These are phyloP conservation scores for Pulveroboletus sp. DNA, from an alignment of 768 basidiomycete genomes.

Conservation along the genomic window DNA sequence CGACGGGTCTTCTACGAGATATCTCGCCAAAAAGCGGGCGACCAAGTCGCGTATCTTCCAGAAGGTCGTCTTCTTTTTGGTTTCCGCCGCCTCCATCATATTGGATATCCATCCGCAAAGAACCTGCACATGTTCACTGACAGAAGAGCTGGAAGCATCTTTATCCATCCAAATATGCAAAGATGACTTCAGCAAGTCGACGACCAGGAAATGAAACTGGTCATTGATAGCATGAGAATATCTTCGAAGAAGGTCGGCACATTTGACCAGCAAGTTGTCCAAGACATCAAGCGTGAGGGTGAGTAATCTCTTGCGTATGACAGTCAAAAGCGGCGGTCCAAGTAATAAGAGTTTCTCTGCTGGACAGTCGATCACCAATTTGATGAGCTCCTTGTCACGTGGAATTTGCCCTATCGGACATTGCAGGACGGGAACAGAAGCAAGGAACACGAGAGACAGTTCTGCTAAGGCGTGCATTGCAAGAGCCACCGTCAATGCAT, in stretches of 20 bases:
- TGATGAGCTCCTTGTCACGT: slow-evolving; percentile 57
- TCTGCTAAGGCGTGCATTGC: slow-evolving; percentile 39
- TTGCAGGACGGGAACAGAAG: slow-evolving; percentile 60
- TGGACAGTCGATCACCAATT: slow-evolving; percentile 46
- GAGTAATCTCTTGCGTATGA: slow-evolving; percentile 53
- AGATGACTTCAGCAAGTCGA: slow-evolving; percentile 66
- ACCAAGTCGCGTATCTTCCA: slow-evolving; percentile 70
- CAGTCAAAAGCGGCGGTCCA: slow-evolving; percentile 51
- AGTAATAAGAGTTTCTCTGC: slow-evolving; percentile 57
- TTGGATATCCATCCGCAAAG: slow-evolving; percentile 55
- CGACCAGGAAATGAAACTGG: slow-evolving; percentile 46
- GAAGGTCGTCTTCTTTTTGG: slow-evolving; percentile 40
- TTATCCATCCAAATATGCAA: slow-evolving; percentile 52
- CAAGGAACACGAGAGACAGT: slow-evolving; percentile 56
- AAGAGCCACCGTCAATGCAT: slow-evolving; percentile 23
- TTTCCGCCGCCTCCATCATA: slow-evolving; percentile 35
- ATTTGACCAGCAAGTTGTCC: slow-evolving; percentile 47
- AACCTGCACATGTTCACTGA: slow-evolving; percentile 42
- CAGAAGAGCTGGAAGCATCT: slow-evolving; percentile 27
- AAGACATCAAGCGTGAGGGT: slow-evolving; percentile 49
- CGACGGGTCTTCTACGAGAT: slow-evolving; percentile 54
- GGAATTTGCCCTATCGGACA: slow-evolving; percentile 54
- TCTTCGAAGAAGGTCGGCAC: slow-evolving; percentile 47
- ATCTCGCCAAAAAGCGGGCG: slow-evolving; percentile 61
- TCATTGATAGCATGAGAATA: slow-evolving; percentile 58